Percentiles rank a stretch among this genome's conserved stretches.
Evolutionary conservation across 176 grass and related monocot genomes (phyloP).

Genomic region (Triticum turgidum): DNA sequence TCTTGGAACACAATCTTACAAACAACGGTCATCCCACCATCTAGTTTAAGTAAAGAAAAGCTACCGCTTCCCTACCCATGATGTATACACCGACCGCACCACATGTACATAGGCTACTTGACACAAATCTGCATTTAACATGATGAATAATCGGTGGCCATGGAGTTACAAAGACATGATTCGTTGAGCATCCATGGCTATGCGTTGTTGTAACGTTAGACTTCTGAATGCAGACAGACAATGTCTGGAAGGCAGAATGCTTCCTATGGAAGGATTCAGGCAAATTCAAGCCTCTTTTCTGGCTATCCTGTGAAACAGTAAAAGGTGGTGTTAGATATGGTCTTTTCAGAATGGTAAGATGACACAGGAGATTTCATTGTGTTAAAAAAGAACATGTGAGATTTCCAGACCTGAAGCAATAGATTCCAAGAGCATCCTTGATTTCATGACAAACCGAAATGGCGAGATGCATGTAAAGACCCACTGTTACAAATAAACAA

Average conservation of each 20-base stretch:
- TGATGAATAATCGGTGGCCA: not conserved
- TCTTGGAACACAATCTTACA: not conserved
- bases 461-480: conserved; percentile 83
- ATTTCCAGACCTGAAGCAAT: conserved; percentile 81
- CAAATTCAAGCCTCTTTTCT: conserved; percentile 83
- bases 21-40: not conserved
- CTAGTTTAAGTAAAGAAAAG: not conserved
- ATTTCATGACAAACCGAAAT: conserved; percentile 94
- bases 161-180: not conserved
- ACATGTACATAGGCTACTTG: not conserved
- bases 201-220: not conserved
- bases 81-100: not conserved
- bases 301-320: conserved; percentile 56
- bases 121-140: not conserved
- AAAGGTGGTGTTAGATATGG: no score
- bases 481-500: conserved; percentile 55
- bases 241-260: not conserved
- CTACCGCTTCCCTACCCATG: not conserved
- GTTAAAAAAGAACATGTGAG: not conserved
- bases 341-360: no score
- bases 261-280: not conserved
- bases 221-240: not conserved
- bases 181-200: not conserved
- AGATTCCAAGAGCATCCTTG: conserved; percentile 91
- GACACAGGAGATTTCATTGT: not conserved